A percentile compares a stretch with the other conserved stretches of the same genome.
phyloP scores from a whole-genome alignment of 192 early-diverging fungal species.

The Linnemannia zychae region DNA sequence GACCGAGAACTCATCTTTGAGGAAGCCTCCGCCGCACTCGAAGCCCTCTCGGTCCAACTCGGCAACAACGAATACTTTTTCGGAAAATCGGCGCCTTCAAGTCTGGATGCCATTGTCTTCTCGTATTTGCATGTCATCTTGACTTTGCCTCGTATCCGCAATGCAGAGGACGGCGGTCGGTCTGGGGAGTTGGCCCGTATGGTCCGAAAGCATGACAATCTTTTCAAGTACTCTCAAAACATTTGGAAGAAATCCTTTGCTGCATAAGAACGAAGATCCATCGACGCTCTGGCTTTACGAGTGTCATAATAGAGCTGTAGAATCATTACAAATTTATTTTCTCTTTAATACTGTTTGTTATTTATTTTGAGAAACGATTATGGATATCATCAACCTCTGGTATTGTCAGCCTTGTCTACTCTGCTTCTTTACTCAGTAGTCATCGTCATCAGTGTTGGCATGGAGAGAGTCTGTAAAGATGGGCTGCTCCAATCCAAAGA shows the following conservation, averaged over 20 bases:
- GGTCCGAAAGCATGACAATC: conserved; percentile 44
- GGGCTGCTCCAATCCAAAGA: conserved; percentile 36
- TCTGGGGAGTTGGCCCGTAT: conserved; percentile 42
- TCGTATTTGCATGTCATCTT: conserved; percentile 54
- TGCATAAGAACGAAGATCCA: conserved; percentile 16
- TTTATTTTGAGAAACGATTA: no score
- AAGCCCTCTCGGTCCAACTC: conserved; percentile 29
- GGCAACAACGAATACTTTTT: conserved; percentile 48
- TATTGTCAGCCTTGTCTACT: not conserved
- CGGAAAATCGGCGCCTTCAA: conserved; percentile 34
- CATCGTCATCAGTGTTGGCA: conserved; percentile 26
- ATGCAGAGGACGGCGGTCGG: conserved; percentile 38
- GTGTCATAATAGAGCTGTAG: no score
- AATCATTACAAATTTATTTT: no score
- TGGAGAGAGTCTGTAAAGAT: conserved; percentile 41
- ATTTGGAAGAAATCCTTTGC: conserved; percentile 52
- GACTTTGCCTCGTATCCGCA: conserved; percentile 37
- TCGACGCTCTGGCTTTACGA: no score
- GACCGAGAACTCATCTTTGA: conserved; percentile 54
- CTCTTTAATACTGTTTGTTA: no score
- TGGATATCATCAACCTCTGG: no score
- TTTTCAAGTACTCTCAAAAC: conserved; percentile 48
- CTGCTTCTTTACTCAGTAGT: conserved; percentile 3
- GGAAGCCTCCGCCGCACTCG: conserved; percentile 41
- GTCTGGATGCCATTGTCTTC: conserved; percentile 45